These are phyloP conservation scores for Xylaria sp. DNA, from an alignment of 2,329 filamentous ascomycete genomes.

Conservation along the genomic window DNA sequence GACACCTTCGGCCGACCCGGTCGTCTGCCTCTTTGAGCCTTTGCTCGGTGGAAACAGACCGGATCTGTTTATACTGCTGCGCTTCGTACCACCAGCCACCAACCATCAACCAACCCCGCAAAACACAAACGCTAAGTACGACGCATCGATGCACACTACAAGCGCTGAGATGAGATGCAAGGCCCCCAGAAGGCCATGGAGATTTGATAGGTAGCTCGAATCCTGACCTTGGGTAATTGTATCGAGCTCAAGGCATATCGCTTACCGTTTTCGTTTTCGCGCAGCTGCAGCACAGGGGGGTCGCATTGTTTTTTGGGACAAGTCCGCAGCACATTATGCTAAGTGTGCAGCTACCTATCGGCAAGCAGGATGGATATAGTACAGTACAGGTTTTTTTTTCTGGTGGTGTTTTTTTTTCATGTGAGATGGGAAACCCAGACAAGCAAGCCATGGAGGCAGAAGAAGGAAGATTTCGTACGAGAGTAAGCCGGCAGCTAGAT, in stretches of 20 bases:
- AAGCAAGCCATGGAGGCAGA: slow-evolving; percentile 8
- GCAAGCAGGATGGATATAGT: slow-evolving; percentile 3
- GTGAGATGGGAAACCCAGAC: slow-evolving; percentile 1
- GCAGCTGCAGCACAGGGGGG: slow-evolving; percentile 23
- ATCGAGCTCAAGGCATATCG: slow-evolving; percentile 16
- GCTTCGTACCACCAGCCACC: neutral
- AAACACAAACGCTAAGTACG: slow-evolving; percentile 17
- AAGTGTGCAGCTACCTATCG: slow-evolving; percentile 9
- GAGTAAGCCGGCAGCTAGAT: slow-evolving; percentile 26
- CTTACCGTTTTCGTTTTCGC: slow-evolving; percentile 21
- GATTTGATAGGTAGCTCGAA: neutral
- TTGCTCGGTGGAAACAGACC: neutral
- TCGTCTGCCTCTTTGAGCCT: slow-evolving; percentile 14
- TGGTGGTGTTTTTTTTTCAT: too few species aligned
- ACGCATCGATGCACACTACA: slow-evolving; percentile 20
- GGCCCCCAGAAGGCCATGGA: slow-evolving; percentile 8
- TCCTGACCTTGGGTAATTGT: slow-evolving; percentile 4
- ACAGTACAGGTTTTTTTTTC: neutral
- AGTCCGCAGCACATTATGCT: neutral
- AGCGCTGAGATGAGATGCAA: slow-evolving; percentile 31
- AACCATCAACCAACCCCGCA: slow-evolving; percentile 31
- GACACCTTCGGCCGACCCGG: slow-evolving; percentile 11
- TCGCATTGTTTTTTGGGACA: slow-evolving; percentile 13
- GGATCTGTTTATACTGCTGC: slow-evolving; percentile 9
- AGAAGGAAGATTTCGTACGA: slow-evolving; percentile 19